Evolutionary conservation across 805 yeast genomes (phyloP).

Genomic region (Soucietia sequanensis): DNA sequence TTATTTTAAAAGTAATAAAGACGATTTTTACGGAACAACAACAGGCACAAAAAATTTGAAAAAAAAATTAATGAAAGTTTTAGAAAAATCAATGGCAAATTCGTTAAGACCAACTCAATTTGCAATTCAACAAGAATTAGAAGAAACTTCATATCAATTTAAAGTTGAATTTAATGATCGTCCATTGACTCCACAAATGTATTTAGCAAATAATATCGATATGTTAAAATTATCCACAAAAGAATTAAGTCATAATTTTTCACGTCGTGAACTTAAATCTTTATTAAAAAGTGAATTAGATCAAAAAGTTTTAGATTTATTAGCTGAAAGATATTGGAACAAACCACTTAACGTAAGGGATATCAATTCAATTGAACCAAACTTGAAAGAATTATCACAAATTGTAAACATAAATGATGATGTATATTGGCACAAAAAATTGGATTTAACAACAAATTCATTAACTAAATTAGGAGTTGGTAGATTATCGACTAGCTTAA

Average conservation of each 20-base stretch:
- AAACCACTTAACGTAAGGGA: constrained; percentile 40
- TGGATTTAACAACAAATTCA: constrained; percentile 80
- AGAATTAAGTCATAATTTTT: constrained; percentile 79
- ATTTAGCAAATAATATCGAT: constrained; percentile 89
- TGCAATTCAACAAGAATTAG: constrained; percentile 85
- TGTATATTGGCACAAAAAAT: constrained; percentile 80
- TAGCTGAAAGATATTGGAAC: constrained; percentile 94
- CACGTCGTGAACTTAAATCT: constrained; percentile 76
- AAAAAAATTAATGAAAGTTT: constrained; percentile 76
- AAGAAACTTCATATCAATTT: constrained; percentile 87
- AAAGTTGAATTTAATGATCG: constrained; percentile 97
- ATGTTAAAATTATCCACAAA: constrained; percentile 80
- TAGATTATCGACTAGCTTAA: constrained; percentile 76
- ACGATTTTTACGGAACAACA: constrained; percentile 58
- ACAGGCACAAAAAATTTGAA: constrained; percentile 77
- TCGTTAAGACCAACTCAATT: constrained; percentile 85
- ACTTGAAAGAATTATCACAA: constrained; percentile 54
- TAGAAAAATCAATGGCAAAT: constrained; percentile 88
- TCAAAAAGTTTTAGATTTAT: constrained; percentile 79
- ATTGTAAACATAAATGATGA: constrained; percentile 57
- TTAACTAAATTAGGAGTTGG: constrained; percentile 94
- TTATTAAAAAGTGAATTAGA: constrained; percentile 82
- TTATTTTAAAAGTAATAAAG: constrained; percentile 65
- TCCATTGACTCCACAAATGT: constrained; percentile 89
- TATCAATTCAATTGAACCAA: constrained; percentile 39